Evolutionary conservation across 2,329 filamentous ascomycete genomes (phyloP).

Genomic region (Neofusicoccum cordaticola): DNA sequence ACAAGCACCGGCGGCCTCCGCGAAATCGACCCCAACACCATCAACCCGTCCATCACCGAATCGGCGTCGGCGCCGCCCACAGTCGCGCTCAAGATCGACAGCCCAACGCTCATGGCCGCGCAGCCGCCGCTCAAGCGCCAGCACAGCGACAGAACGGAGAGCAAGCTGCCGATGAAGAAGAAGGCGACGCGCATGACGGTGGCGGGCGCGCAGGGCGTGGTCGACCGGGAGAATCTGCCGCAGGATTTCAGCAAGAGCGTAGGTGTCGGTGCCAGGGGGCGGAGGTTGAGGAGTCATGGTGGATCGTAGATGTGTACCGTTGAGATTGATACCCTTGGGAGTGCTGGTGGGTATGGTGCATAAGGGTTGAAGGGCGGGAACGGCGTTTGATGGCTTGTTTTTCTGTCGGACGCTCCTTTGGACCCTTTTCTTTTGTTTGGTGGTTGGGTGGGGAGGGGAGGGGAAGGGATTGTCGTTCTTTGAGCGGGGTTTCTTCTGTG

Average conservation of each 20-base stretch:
- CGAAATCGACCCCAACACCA: slow-evolving; percentile 49
- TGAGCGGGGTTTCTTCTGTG: not conserved
- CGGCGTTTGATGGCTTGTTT: not conserved
- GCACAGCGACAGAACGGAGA: slow-evolving; percentile 34
- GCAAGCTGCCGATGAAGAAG: slow-evolving; percentile 42
- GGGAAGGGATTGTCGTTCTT: not conserved
- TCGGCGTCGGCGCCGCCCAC: slow-evolving; percentile 29
- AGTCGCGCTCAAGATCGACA: slow-evolving; percentile 17
- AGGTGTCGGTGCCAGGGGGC: slow-evolving; percentile 23
- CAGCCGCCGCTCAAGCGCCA: slow-evolving; percentile 45
- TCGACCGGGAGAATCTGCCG: slow-evolving; percentile 41
- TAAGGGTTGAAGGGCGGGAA: not conserved
- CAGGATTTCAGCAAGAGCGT: slow-evolving; percentile 37
- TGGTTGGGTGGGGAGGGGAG: too few relatives aligned
- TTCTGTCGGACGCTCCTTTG: not conserved
- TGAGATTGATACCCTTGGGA: not conserved
- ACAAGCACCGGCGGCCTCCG: slow-evolving; percentile 34
- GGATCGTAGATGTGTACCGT: not conserved
- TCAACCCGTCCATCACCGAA: slow-evolving; percentile 26
- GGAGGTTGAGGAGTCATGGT: slow-evolving; percentile 15
- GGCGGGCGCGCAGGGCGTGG: slow-evolving; percentile 34
- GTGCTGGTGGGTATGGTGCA: too few relatives aligned
- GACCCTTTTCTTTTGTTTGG: not conserved
- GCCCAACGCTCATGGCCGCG: slow-evolving; percentile 24
- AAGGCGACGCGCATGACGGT: slow-evolving; percentile 42